A percentile compares a stretch with the other conserved stretches of the same genome.
These are phyloP conservation scores for Podaxis carcinomalis DNA, from an alignment of 768 basidiomycete species.

Conservation along the genomic window DNA sequence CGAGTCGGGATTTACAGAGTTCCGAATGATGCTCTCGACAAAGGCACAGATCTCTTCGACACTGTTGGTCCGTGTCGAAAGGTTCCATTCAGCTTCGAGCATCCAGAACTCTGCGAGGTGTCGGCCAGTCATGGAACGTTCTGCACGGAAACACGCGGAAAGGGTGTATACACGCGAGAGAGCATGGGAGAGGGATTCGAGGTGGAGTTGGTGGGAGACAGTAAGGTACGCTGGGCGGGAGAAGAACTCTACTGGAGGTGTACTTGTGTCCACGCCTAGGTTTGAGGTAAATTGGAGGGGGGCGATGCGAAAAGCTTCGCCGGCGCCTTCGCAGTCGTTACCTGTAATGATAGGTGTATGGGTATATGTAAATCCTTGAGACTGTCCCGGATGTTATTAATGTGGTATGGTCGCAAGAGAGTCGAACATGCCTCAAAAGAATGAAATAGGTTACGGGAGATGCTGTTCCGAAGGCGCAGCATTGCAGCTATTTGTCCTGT, in stretches of 20 bases:
- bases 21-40: slow-evolving; percentile 32
- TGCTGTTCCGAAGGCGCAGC: slow-evolving; percentile 63
- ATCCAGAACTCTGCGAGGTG: slow-evolving; percentile 99
- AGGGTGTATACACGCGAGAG: slow-evolving; percentile 87
- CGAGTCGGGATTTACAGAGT: slow-evolving; percentile 19
- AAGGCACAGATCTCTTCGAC: slow-evolving; percentile 41
- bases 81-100: slow-evolving; percentile 92
- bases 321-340: slow-evolving; percentile 94
- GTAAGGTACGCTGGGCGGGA: slow-evolving; percentile 77
- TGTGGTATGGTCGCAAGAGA: background rate
- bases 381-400: slow-evolving; percentile 33
- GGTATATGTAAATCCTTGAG: slow-evolving; percentile 70
- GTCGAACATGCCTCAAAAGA: slow-evolving; percentile 64
- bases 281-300: slow-evolving; percentile 24
- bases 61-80: slow-evolving; percentile 22
- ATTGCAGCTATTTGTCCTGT: slow-evolving; percentile 69
- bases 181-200: slow-evolving; percentile 80
- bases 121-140: slow-evolving; percentile 81
- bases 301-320: slow-evolving; percentile 80
- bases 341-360: slow-evolving; percentile 88
- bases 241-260: slow-evolving; percentile 57
- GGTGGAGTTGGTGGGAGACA: slow-evolving; percentile 93
- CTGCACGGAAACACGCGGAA: slow-evolving; percentile 92
- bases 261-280: slow-evolving; percentile 22
- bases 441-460: slow-evolving; percentile 51